Conservation (phyloP, 148 eudicot genomes). For the Chenopodium album region DNA sequence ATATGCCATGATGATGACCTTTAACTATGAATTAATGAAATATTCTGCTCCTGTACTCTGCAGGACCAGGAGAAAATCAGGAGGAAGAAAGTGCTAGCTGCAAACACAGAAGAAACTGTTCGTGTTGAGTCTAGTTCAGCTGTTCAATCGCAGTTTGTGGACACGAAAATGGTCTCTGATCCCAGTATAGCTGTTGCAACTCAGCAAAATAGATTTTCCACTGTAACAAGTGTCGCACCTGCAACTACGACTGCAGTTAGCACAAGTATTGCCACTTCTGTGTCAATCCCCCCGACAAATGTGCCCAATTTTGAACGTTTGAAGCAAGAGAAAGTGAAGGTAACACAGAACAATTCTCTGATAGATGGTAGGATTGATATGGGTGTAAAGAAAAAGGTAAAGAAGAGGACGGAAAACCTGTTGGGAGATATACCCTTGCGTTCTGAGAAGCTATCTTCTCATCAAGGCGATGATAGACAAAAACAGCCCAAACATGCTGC, state of each 20-base stretch:
- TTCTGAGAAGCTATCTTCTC: constrained; percentile 42
- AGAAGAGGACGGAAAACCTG: constrained; percentile 58
- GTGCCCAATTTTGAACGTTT: constrained; percentile 35
- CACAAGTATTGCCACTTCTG: constrained; percentile 15
- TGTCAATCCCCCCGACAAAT: constrained; percentile 33
- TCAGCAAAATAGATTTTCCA: constrained; percentile 31
- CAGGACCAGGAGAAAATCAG: constrained; percentile 68
- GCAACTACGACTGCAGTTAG: not conserved
- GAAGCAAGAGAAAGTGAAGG: constrained; percentile 66
- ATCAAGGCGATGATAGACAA: constrained; percentile 43
- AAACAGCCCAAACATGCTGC: constrained; percentile 46
- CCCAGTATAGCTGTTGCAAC: constrained; percentile 28
- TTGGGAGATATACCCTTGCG: constrained; percentile 35
- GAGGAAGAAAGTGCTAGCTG: constrained; percentile 53
- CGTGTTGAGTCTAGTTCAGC: constrained; percentile 40
- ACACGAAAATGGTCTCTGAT: constrained; percentile 38
- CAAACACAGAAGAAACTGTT: constrained; percentile 43
- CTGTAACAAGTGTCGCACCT: constrained; percentile 30
- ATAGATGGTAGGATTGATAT: constrained; percentile 30
- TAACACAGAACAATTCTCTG: constrained; percentile 32
- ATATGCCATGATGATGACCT: not conserved
- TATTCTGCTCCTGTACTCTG: not conserved
- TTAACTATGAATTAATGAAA: not conserved
- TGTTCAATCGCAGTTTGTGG: constrained; percentile 42
- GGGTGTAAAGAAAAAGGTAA: constrained; percentile 60